Evolutionary conservation across 768 basidiomycete species (phyloP).

Genomic region (Suillus occidentalis): DNA sequence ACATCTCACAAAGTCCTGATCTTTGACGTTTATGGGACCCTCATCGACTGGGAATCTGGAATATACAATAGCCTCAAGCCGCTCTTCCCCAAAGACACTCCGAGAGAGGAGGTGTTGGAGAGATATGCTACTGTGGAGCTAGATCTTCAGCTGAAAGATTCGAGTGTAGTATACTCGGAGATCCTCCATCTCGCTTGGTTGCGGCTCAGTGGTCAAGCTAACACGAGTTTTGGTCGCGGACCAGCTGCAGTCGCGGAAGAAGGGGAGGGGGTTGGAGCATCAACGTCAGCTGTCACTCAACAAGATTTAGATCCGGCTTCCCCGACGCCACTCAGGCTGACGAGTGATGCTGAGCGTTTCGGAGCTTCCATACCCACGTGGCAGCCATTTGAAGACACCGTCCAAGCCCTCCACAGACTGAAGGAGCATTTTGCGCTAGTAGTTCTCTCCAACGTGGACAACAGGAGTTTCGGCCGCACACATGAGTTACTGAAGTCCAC

Average conservation of each 20-base stretch:
- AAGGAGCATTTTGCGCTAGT: conserved; percentile 65
- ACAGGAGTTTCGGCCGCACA: conserved; percentile 58
- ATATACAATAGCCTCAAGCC: conserved; percentile 51
- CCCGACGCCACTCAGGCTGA: too few relatives aligned
- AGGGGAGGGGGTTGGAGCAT: conserved; percentile 21
- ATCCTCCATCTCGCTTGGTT: conserved; percentile 50
- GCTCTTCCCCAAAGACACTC: conserved; percentile 17
- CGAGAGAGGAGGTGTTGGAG: conserved; percentile 42
- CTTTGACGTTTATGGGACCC: conserved; percentile 79
- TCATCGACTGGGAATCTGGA: conserved; percentile 75
- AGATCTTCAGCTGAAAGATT: conserved; percentile 58
- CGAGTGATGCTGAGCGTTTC: conserved; percentile 45
- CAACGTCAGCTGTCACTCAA: conserved; percentile 6
- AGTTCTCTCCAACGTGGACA: conserved; percentile 78
- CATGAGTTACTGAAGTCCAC: conserved; percentile 45
- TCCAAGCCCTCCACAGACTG: conserved; percentile 56
- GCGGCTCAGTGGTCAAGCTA: conserved; percentile 21
- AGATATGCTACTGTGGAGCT: conserved; percentile 54
- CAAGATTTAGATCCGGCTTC: background rate
- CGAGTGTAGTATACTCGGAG: conserved; percentile 58
- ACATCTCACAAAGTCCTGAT: conserved; percentile 44
- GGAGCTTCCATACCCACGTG: conserved; percentile 61
- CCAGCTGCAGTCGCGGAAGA: conserved; percentile 32
- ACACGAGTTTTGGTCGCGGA: conserved; percentile 34
- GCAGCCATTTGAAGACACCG: conserved; percentile 68